Evolutionary conservation across 805 yeast species (phyloP).

Genomic region (Pachysolen tannophilus): DNA sequence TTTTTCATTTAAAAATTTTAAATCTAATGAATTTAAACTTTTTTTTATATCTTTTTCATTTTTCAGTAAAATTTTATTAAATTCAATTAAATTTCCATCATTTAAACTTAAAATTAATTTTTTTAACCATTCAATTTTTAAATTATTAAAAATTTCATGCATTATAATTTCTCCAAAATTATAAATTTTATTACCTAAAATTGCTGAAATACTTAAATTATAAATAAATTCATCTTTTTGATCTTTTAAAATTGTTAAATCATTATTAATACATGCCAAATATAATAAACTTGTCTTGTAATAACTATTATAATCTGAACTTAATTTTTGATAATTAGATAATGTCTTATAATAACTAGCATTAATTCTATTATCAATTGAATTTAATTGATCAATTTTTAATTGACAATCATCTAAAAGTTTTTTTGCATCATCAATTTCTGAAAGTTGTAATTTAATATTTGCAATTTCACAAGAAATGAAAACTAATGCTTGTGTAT

Average conservation of each 20-base stretch:
- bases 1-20: conserved; percentile 72
- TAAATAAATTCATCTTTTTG: conserved; percentile 37
- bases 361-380: conserved; percentile 56
- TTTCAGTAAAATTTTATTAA: conserved; percentile 33
- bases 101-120: conserved; percentile 65
- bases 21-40: conserved; percentile 30
- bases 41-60: conserved; percentile 10
- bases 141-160: conserved; percentile 67
- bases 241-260: conserved; percentile 14
- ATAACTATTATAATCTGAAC: conserved; percentile 72
- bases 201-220: conserved; percentile 78
- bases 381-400: conserved; percentile 48
- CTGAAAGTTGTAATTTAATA: conserved; percentile 35
- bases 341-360: conserved; percentile 79
- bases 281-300: conserved; percentile 78
- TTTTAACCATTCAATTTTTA: conserved; percentile 57
- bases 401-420: conserved; percentile 54
- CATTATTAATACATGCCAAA: conserved; percentile 54
- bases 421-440: conserved; percentile 54
- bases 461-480: conserved; percentile 71
- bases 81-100: conserved; percentile 64
- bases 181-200: conserved; percentile 85
- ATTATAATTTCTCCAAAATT: conserved; percentile 92
- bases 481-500: conserved; percentile 45
- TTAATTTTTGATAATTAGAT: conserved; percentile 66